Evolutionary conservation across 139 green algal genomes (phyloP), one percentile per base, ranked within the genome.

Genomic region (Coelastrella sp.): DNA sequence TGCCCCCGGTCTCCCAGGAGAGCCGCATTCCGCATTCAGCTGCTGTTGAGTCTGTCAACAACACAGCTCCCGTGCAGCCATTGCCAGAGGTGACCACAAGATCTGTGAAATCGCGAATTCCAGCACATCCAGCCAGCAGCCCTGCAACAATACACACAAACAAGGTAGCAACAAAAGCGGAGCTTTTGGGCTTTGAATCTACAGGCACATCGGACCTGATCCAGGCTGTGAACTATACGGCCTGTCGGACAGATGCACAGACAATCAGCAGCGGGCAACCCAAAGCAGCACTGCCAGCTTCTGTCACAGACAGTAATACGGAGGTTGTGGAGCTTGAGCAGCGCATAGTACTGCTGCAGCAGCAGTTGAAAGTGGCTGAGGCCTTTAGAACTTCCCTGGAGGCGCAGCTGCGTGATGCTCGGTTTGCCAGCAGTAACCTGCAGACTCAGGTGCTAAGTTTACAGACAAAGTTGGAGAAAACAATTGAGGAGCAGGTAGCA

Each of bases 391-490:
- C n/a, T 13, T 82, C 75, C 2, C 35, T 82, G 53, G 75, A 82
- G 53, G 51, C 53, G 37, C 30, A 82, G 35, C 75, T 82, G 34
- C 51, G 75, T 40, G 75, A 82, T 59, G 53, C 53, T 25, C 51
- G 75, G 4, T 71, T 82, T 57, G 35, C 35, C 35, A 69, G 71
- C 35, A 57, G 34, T 35, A 71, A 57, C 35, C 75, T 82, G 34
- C 53, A 69, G 53, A 82, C 75, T 37, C 62, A 77, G 79, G 60
- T 85, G 79, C 79, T 85, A 17, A 59, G 40, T 30, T 59, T 85
- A 43, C 79, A 85, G 63, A 85, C 62, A 35, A 72, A 77, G 41
- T 35, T 85, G 9, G 79, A 85, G 43, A 57, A 63, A n/a, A 81
- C 48, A 8, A n/a, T 81, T 4, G 50, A 73, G 50, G 25, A 69